Evolutionary conservation across 768 basidiomycete genomes (phyloP).

Genomic region (Lactarius psammicola): DNA sequence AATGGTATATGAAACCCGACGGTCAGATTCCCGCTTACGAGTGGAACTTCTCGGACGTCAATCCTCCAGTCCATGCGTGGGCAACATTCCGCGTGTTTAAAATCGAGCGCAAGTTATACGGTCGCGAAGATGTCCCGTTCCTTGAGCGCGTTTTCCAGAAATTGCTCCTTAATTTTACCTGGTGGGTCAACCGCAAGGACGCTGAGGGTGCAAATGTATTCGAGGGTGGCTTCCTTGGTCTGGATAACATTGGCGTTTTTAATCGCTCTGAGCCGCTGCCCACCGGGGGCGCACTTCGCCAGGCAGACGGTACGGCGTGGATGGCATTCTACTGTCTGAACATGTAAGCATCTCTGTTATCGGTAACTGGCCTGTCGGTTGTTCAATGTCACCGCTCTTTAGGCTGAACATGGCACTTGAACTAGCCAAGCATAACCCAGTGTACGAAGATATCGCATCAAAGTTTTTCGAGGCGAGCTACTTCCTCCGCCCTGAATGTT

Average conservation of each 20-base stretch:
- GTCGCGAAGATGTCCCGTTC: slow-evolving; percentile 86
- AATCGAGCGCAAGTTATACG: slow-evolving; percentile 94
- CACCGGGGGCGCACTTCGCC: slow-evolving; percentile 89
- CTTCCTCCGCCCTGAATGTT: neutral
- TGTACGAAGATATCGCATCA: slow-evolving; percentile 98
- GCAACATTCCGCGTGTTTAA: slow-evolving; percentile 99
- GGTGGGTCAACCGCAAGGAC: slow-evolving; percentile 99
- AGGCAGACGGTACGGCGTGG: slow-evolving; percentile 99
- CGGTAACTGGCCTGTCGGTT: neutral
- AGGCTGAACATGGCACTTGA: slow-evolving; percentile 98
- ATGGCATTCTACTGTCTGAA: slow-evolving; percentile 99
- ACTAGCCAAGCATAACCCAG: slow-evolving; percentile 94
- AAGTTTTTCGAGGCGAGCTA: slow-evolving; percentile 84
- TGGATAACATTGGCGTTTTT: slow-evolving; percentile 98
- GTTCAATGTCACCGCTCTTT: slow-evolving; percentile 14
- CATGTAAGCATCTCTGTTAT: slow-evolving; percentile 57
- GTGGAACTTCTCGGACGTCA: slow-evolving; percentile 99
- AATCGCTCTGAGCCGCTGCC: slow-evolving; percentile 97
- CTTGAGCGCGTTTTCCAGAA: slow-evolving; percentile 99
- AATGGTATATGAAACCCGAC: slow-evolving; percentile 99
- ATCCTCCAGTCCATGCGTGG: slow-evolving; percentile 99
- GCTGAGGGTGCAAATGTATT: slow-evolving; percentile 94
- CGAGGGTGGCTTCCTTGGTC: slow-evolving; percentile 95
- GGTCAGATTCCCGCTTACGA: slow-evolving; percentile 99
- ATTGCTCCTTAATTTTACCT: slow-evolving; percentile 93